These are phyloP conservation scores for Neurospora sp. DNA, from an alignment of 495 filamentous ascomycete genomes.

Conservation along the genomic window DNA sequence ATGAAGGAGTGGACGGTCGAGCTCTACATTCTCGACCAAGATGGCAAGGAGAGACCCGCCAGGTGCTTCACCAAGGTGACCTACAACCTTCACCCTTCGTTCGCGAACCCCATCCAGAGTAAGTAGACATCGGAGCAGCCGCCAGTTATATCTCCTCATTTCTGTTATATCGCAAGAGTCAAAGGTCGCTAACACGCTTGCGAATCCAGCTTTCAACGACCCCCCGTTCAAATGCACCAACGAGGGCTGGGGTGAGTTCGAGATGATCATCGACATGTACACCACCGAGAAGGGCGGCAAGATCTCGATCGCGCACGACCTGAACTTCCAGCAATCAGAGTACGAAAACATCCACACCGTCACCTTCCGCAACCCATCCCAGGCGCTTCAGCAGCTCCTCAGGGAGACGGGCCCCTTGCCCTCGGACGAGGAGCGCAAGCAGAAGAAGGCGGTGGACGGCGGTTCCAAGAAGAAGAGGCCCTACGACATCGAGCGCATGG, in stretches of 20 bases:
- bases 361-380: conserved; percentile 85
- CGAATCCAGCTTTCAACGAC: conserved; percentile 55
- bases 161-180: not conserved
- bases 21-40: conserved; percentile 51
- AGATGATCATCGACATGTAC: conserved; percentile 76
- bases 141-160: not conserved
- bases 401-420: conserved; percentile 76
- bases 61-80: conserved; percentile 80
- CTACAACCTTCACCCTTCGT: conserved; percentile 90
- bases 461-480: conserved; percentile 78
- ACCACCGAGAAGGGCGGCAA: conserved; percentile 82
- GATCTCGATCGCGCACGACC: conserved; percentile 69
- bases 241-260: conserved; percentile 98
- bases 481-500: conserved; percentile 94
- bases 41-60: conserved; percentile 61
- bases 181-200: not conserved
- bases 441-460: conserved; percentile 45
- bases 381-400: conserved; percentile 61
- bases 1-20: conserved; percentile 68
- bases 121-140: conserved; percentile 25
- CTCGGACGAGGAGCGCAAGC: conserved; percentile 55
- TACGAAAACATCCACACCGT: conserved; percentile 81
- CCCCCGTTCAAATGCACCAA: conserved; percentile 85
- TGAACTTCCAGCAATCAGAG: conserved; percentile 73
- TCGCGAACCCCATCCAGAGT: conserved; percentile 77